Percentiles rank a stretch among this genome's conserved stretches.
These are phyloP conservation scores for Diaporthe vaccinii DNA, from an alignment of 2,329 filamentous ascomycete genomes.

Conservation along the genomic window DNA sequence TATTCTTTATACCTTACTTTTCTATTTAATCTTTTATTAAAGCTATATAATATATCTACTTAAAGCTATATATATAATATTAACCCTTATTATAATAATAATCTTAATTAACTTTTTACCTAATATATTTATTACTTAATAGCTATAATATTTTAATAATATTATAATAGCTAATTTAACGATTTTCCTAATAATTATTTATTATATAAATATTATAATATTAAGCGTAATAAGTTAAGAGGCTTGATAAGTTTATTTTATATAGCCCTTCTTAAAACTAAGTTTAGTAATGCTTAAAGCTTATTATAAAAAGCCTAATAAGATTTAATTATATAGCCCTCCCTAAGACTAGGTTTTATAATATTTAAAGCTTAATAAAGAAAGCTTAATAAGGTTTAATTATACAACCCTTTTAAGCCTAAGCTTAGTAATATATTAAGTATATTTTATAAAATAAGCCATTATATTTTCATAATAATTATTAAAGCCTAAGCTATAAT, in stretches of 20 bases:
- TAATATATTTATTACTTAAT: background rate
- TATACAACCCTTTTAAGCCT: too few species aligned
- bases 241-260: background rate
- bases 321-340: background rate
- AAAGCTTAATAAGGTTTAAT: too few species aligned
- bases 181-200: background rate
- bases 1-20: background rate
- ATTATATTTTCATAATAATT: background rate
- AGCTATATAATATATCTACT: background rate
- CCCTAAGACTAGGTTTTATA: too few species aligned
- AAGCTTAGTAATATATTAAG: background rate
- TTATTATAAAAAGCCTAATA: background rate
- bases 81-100: background rate
- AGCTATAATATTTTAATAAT: background rate
- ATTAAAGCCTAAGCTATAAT: background rate
- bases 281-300: background rate
- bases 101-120: background rate
- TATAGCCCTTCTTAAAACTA: background rate
- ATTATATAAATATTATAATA: background rate
- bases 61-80: background rate
- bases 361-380: too few species aligned
- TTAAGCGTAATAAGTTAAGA: background rate
- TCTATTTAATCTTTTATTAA: background rate
- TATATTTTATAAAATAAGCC: background rate
- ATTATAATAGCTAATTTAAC: background rate